phyloP scores from a whole-genome alignment of 768 basidiomycete genomes.

The Termitomyces sp. region DNA sequence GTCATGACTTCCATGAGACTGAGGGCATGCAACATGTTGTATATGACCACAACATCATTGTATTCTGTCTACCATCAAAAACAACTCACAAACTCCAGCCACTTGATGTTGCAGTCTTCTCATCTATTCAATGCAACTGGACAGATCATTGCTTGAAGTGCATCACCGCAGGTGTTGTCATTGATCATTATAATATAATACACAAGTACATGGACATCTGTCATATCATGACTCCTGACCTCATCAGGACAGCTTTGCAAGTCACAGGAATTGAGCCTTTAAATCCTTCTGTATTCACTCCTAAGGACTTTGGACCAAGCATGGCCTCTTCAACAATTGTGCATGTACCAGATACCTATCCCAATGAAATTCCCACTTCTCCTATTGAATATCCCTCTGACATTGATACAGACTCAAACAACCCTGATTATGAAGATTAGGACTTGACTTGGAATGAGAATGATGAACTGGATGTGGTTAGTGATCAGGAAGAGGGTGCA shows the following conservation, averaged over 20 bases:
- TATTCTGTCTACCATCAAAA: background rate
- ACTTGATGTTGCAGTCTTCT: background rate
- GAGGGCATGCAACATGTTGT: background rate
- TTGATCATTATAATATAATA: background rate
- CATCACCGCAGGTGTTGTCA: background rate
- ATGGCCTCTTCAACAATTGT: background rate
- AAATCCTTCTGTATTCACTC: background rate
- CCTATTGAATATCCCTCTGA: background rate
- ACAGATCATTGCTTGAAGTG: background rate
- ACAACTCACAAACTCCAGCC: background rate
- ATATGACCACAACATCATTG: background rate
- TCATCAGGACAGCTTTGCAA: background rate
- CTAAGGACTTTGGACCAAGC: background rate
- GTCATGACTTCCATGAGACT: background rate
- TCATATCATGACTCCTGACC: background rate
- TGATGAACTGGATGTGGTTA: background rate
- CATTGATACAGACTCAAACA: background rate
- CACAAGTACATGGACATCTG: background rate
- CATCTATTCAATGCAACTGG: background rate
- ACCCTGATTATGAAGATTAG: too few relatives aligned
- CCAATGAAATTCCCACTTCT: background rate
- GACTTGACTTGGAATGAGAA: too few relatives aligned
- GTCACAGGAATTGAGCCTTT: background rate
- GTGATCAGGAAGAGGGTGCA: background rate
- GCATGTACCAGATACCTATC: background rate